Conservation (phyloP, 179 eudicot genomes). For the Silene noctiflora region DNA sequence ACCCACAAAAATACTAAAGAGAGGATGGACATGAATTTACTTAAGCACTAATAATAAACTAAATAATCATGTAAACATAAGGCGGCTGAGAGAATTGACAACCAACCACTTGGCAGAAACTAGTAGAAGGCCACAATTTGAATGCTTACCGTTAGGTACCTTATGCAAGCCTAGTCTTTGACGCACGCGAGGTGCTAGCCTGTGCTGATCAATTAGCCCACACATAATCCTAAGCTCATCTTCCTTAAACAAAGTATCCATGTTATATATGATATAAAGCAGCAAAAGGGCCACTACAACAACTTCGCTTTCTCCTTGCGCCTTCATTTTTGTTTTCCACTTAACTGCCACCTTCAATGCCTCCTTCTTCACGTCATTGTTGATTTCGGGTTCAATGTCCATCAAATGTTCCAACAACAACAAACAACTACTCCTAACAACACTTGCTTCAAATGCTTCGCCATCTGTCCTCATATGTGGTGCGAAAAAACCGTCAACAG, state of each 20-base stretch:
- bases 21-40: too few relatives aligned
- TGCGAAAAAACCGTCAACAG: constrained; percentile 41
- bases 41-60: too few relatives aligned
- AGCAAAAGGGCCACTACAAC: constrained; percentile 35
- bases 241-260: constrained; percentile 23
- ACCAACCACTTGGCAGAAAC: background rate
- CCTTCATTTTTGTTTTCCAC: constrained; percentile 32
- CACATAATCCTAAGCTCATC: constrained; percentile 29
- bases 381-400: constrained; percentile 18
- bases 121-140: background rate
- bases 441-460: constrained; percentile 18
- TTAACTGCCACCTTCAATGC: constrained; percentile 29
- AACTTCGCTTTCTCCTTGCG: constrained; percentile 12
- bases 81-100: too few relatives aligned
- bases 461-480: constrained; percentile 35
- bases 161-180: constrained; percentile 24
- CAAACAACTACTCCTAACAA: constrained; percentile 38
- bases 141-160: constrained; percentile 20
- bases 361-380: constrained; percentile 16
- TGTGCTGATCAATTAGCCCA: constrained; percentile 17
- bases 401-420: constrained; percentile 35
- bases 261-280: constrained; percentile 29
- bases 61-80: too few relatives aligned
- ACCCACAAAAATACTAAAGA: too few relatives aligned
- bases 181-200: constrained; percentile 22